Base-by-base conservation (phyloP, 192 early-diverging fungal genomes). In the Kickxella alabastrina region DNA sequence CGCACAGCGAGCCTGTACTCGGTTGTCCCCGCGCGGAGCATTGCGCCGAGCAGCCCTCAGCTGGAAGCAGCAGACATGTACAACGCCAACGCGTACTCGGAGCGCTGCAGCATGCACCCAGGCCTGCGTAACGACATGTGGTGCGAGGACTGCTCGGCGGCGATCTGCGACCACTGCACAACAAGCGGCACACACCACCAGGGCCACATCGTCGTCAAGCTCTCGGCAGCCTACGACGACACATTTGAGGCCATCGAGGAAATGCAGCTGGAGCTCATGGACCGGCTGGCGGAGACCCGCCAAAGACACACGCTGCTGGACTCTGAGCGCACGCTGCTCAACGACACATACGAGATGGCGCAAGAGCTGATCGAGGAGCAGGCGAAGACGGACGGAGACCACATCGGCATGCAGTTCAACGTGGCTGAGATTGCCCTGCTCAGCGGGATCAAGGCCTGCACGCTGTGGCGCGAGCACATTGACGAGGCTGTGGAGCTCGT, bases 221-320 rank as follows among this genome's bases (percentile, higher is more conserved):
- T 76, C 22, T 28, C 73, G 1, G 54, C 43, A 3, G 73, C 62
- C 10, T 76, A 76, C 51, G 66, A 76, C 61, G 73, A 76, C 46
- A 51, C 62, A 17, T 76, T 49, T 38, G 73, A 76, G 43, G 57
- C 49, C 0, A 57, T 76, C 12, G 73, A 76, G 28, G 37, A 49
- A 12, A 28, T 58, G 52, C 65, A 68, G 36, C 12, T 69, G 34
- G 18, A 51, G 34, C 57, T 76, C 10, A 49, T 76, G n/a, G 22
- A 46, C 3, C 38, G 46, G 3, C 44, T 65, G 32, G 34, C 22
- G 26, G 66, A 76, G 37, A 61, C 73, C 2, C 73, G 73, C 1
- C 41, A 55, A 28, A 63, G 56, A 45, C 52, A 51, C 38, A 43
- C 59, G 3, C 38, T 50, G 29, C 32, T 67, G 0, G 64, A 63